Evolutionary conservation across 2,329 filamentous ascomycete species (phyloP).

Genomic region (Alternaria triticina): DNA sequence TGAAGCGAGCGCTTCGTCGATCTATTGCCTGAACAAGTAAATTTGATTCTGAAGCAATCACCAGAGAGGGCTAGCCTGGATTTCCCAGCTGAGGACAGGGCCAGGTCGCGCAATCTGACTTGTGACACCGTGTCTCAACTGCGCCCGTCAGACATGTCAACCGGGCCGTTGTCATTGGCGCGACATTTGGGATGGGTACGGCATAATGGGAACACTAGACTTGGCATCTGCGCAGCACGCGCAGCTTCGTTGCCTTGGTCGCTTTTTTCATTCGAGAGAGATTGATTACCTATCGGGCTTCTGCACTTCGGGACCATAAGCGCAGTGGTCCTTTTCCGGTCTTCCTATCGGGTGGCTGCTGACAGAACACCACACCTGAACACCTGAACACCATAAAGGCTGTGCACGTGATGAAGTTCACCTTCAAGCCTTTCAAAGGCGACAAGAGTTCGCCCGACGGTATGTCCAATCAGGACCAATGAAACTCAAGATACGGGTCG

Average conservation of each 20-base stretch:
- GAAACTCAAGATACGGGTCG: background rate
- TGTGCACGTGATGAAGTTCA: conserved; percentile 17
- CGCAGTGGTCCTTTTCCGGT: background rate
- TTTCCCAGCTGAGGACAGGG: background rate
- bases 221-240: background rate
- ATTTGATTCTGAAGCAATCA: conserved; percentile 8
- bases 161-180: background rate
- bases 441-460: background rate
- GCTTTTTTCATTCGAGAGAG: background rate
- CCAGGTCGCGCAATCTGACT: background rate
- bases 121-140: background rate
- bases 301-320: background rate
- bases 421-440: conserved; percentile 18
- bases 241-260: background rate
- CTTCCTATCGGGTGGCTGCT: background rate
- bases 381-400: background rate
- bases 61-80: background rate
- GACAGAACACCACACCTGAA: background rate
- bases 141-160: background rate
- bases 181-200: background rate
- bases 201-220: background rate
- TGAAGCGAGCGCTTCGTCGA: background rate
- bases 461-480: background rate
- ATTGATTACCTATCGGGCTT: background rate
- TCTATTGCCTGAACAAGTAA: background rate